Base-by-base conservation (phyloP, 495 filamentous ascomycete species). In the Penicillium crystallinum region DNA sequence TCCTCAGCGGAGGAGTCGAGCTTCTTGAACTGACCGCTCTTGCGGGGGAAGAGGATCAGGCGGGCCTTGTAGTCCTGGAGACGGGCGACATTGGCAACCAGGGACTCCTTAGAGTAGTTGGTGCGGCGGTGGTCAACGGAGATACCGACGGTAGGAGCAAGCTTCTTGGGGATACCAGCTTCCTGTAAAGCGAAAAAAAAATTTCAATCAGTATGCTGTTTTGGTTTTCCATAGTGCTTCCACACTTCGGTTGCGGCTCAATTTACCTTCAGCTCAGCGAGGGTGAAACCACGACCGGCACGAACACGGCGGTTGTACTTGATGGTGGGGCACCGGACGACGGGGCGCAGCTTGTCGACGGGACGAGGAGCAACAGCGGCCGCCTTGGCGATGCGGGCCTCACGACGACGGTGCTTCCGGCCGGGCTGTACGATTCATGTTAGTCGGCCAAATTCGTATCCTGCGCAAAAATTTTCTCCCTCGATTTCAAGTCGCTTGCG, bases 221-320 rank as follows among this genome's bases (percentile, higher is more conserved):
- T 18, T 46, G 18, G 33, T 51, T 18, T n/a, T 54, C 31, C 42
- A 19, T 15, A 22, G 11, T 8, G 22, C 34, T 37, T 61, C 43
- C 46, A 57, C 19, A 33, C 3, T 35, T 43, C 19, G 48, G 54
- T 19, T n/a, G 47, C 33, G 45, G 52, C 27, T 33, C 30, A 55
- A 61, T 77, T 63, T 85, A 95, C 92, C 91, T 98, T 98, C 68
- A 98, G 80, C 85, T 98, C 93, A 73, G 84, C 81, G 51, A 97
- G 82, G 55, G 93, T 88, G 85, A 98, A 98, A 64, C 93, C 93
- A 79, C 95, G 90, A 68, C 93, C 93, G 63, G 90, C 86, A 69
- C 95, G 87, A 62, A 96, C 87, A 68, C 91, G 91, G 68, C 93
- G 91, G 87, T 98, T 98, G 81, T 97, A 97, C 83, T 93, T 96